Conservation (phyloP, 768 basidiomycete species). For the Boletus insuetus region DNA sequence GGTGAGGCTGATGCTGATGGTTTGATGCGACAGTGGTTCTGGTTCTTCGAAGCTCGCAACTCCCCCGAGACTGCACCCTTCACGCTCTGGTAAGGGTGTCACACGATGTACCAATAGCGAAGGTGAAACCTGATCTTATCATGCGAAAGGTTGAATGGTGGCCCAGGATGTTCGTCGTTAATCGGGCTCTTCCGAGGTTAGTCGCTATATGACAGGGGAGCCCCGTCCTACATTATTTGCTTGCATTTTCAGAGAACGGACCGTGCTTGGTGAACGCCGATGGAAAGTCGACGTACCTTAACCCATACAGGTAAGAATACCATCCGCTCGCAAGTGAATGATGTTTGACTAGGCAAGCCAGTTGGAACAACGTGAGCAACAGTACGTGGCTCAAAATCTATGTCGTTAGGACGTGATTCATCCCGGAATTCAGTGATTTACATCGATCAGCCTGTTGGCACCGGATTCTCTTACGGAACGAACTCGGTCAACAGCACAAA, state of each 20-base stretch:
- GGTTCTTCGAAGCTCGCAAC: conserved; percentile 67
- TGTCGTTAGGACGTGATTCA: background rate
- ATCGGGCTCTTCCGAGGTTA: conserved; percentile 64
- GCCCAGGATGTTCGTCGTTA: conserved; percentile 62
- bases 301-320: conserved; percentile 52
- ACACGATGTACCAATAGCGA: background rate
- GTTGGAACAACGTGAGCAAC: conserved; percentile 70
- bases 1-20: background rate
- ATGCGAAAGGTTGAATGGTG: conserved; percentile 50
- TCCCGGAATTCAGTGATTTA: conserved; percentile 52
- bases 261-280: conserved; percentile 61
- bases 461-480: conserved; percentile 60
- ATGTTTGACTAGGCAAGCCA: conserved; percentile 17
- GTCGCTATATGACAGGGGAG: background rate
- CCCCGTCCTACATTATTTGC: background rate
- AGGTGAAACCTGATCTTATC: background rate
- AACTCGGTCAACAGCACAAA: conserved; percentile 51
- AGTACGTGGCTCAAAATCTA: conserved; percentile 36
- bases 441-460: conserved; percentile 66
- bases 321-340: background rate
- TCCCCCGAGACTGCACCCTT: conserved; percentile 62
- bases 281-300: conserved; percentile 48
- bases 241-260: conserved; percentile 52
- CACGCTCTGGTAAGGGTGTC: conserved; percentile 50
- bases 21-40: conserved; percentile 53